Evolutionary conservation across 2,329 filamentous ascomycete species (phyloP).

Genomic region (Tothia fuscella): DNA sequence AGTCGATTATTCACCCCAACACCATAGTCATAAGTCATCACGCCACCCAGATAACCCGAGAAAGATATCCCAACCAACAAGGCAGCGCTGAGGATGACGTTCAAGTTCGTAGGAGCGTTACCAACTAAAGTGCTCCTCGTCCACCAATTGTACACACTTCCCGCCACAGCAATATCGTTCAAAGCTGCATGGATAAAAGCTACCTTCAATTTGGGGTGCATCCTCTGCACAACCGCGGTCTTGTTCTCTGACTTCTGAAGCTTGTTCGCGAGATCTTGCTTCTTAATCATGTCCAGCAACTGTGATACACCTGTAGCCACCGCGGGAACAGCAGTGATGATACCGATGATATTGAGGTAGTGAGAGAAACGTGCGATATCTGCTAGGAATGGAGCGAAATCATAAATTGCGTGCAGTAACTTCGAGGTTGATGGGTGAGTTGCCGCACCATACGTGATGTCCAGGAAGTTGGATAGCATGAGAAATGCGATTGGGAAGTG

Average conservation of each 20-base stretch:
- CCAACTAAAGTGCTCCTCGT: slow-evolving; percentile 21
- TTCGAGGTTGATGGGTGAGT: slow-evolving; percentile 22
- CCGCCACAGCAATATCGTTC: slow-evolving; percentile 30
- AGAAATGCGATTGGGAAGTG: slow-evolving; percentile 35
- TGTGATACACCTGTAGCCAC: slow-evolving; percentile 24
- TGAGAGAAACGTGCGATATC: slow-evolving; percentile 30
- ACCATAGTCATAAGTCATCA: slow-evolving; percentile 33
- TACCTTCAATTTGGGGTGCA: slow-evolving; percentile 30
- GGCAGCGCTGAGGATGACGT: slow-evolving; percentile 26
- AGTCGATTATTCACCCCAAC: slow-evolving; percentile 32
- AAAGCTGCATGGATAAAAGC: slow-evolving; percentile 30
- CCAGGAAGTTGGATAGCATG: slow-evolving; percentile 24
- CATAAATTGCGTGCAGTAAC: slow-evolving; percentile 19
- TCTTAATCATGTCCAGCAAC: slow-evolving; percentile 29
- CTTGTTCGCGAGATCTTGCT: slow-evolving; percentile 29
- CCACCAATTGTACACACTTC: slow-evolving; percentile 33
- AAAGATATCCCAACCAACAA: slow-evolving; percentile 26
- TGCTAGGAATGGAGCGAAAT: slow-evolving; percentile 17
- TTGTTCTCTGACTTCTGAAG: slow-evolving; percentile 9
- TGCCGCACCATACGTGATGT: slow-evolving; percentile 22
- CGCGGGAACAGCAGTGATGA: slow-evolving; percentile 22
- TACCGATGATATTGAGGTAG: slow-evolving; percentile 31
- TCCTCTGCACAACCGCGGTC: slow-evolving; percentile 20
- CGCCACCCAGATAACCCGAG: slow-evolving; percentile 31
- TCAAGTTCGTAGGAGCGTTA: slow-evolving; percentile 25